These are phyloP conservation scores for Alternaria sp. DNA, from an alignment of 2,329 filamentous ascomycete species.

Conservation along the genomic window DNA sequence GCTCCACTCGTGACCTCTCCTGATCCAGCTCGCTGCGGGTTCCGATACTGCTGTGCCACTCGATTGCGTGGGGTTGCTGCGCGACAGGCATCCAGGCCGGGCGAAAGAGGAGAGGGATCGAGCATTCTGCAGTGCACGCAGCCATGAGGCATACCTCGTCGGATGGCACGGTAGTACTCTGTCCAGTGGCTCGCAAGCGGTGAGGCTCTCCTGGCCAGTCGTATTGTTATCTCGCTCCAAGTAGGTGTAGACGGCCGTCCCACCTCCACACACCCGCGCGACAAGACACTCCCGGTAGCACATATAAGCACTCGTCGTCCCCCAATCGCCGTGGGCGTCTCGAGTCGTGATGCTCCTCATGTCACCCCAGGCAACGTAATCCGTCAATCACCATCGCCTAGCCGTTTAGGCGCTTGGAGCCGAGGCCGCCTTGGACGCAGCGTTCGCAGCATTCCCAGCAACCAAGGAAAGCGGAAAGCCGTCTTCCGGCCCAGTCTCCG, in stretches of 20 bases:
- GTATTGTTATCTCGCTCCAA: slow-evolving; percentile 21
- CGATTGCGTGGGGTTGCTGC: slow-evolving; percentile 15
- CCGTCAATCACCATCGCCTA: slow-evolving; percentile 10
- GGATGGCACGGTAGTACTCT: slow-evolving; percentile 10
- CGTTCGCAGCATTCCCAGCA: slow-evolving; percentile 8
- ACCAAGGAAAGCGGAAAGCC: slow-evolving; percentile 7
- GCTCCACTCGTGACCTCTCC: slow-evolving; percentile 13
- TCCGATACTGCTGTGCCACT: slow-evolving; percentile 21
- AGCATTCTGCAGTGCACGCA: not conserved
- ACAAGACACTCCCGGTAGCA: slow-evolving; percentile 10
- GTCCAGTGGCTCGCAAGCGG: slow-evolving; percentile 13
- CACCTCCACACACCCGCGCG: slow-evolving; percentile 3
- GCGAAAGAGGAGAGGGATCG: slow-evolving; percentile 7
- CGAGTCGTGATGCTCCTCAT: slow-evolving; percentile 11
- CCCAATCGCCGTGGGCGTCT: slow-evolving; percentile 6
- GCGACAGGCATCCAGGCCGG: slow-evolving; percentile 6
- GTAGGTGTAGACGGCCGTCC: slow-evolving; percentile 17
- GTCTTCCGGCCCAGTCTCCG: slow-evolving; percentile 12
- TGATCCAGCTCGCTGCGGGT: slow-evolving; percentile 8
- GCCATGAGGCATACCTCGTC: slow-evolving; percentile 2
- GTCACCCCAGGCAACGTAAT: slow-evolving; percentile 10
- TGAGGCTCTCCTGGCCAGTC: slow-evolving; percentile 17
- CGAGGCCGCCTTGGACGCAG: slow-evolving; percentile 12
- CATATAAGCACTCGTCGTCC: slow-evolving; percentile 14
- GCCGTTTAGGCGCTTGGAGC: slow-evolving; percentile 11